These are phyloP conservation scores for Leptodermis oblonga DNA, from an alignment of 257 asterid genomes.

Conservation along the genomic window DNA sequence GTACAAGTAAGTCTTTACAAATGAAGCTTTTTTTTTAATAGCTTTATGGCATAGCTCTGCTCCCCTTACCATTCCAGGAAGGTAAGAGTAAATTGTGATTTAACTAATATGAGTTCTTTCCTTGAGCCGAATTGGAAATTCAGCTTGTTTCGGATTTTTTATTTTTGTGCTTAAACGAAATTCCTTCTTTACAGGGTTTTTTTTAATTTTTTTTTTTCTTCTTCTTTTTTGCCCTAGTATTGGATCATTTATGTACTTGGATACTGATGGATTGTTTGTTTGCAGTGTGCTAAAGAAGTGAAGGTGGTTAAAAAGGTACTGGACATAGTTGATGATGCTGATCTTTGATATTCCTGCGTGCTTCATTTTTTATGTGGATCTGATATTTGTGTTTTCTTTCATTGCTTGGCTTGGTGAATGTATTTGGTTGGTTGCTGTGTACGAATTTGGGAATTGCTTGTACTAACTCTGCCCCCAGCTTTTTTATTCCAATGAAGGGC, in stretches of 20 bases:
- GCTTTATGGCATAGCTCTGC: not conserved
- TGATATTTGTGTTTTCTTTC: not conserved
- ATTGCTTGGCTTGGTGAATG: not conserved
- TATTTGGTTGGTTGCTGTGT: slow-evolving; percentile 3
- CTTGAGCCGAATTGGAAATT: not conserved
- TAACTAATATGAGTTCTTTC: not conserved
- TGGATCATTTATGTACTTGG: not conserved
- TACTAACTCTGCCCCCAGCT: not conserved
- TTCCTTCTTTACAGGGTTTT: too few relatives aligned
- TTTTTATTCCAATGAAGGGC: not conserved
- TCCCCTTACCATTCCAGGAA: not conserved
- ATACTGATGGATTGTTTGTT: slow-evolving; percentile 1
- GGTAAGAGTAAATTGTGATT: not conserved
- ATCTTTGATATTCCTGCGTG: slow-evolving; percentile 12
- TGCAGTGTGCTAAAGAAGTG: slow-evolving; percentile 48
- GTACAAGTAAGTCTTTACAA: slow-evolving; percentile 95
- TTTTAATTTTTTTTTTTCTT: too few relatives aligned
- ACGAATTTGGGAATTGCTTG: not conserved
- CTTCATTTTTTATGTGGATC: slow-evolving; percentile 12
- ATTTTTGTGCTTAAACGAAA: not conserved
- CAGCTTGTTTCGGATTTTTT: not conserved
- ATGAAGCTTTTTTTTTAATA: not conserved
- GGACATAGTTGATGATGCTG: slow-evolving; percentile 16
- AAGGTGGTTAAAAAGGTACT: slow-evolving; percentile 5
- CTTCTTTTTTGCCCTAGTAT: not conserved